Evolutionary conservation across 192 early-diverging fungal genomes (phyloP).

Genomic region (Radiomyces spectabilis): DNA sequence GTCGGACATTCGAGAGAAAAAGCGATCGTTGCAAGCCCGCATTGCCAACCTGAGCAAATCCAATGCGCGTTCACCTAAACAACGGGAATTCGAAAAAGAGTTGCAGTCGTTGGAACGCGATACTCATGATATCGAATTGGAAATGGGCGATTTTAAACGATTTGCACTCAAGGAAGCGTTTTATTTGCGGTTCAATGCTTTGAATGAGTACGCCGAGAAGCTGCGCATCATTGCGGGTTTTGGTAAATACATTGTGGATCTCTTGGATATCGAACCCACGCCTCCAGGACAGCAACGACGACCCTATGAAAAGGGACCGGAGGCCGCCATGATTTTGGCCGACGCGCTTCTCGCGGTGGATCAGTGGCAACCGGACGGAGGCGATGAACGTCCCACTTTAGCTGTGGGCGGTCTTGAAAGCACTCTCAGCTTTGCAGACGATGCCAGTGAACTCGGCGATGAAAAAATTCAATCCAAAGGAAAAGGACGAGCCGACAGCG

Average conservation of each 20-base stretch:
- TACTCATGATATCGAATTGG: constrained; percentile 23
- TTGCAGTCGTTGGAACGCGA: constrained; percentile 18
- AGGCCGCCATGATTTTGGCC: constrained; percentile 19
- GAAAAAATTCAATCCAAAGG: not conserved
- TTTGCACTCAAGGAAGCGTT: constrained; percentile 31
- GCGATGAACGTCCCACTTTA: constrained; percentile 23
- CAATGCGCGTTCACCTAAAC: constrained; percentile 15
- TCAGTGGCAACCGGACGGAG: constrained; percentile 19
- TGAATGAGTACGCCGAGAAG: constrained; percentile 31
- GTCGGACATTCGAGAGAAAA: constrained; percentile 26
- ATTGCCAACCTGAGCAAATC: constrained; percentile 19
- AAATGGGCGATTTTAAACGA: constrained; percentile 32
- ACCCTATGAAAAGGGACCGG: constrained; percentile 17
- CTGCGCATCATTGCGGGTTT: constrained; percentile 25
- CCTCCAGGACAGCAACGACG: constrained; percentile 5
- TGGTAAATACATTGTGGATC: constrained; percentile 30
- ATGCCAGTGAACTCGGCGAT: not conserved
- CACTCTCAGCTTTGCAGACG: not conserved
- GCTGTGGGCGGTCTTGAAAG: constrained; percentile 1
- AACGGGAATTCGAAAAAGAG: constrained; percentile 25
- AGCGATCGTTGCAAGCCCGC: constrained; percentile 15
- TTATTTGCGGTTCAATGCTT: constrained; percentile 31
- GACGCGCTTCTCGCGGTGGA: constrained; percentile 26
- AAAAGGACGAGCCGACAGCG: not conserved
- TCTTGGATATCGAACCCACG: constrained; percentile 28